Evolutionary conservation across 1,284 basidiomycete species (phyloP), one percentile per base, ranked within the genome.

Genomic region (Thecaphora thlaspeos): DNA sequence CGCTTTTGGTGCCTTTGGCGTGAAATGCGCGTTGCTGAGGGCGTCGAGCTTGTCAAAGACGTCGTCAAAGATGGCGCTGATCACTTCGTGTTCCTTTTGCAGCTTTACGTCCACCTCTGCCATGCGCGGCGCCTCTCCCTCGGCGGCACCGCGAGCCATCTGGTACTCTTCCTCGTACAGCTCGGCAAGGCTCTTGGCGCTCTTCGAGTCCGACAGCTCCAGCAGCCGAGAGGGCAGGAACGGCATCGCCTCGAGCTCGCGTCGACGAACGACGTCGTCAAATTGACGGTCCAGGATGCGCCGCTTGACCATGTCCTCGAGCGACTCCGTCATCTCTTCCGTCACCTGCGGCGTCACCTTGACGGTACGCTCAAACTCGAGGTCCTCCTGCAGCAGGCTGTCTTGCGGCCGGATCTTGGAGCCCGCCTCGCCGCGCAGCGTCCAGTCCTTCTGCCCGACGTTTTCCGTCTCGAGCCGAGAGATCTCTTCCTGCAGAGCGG

Each of bases 131-230:
- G 81, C 78, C 23, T 39, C 53, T 40, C 55, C 46, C 2, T 42
- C 46, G 23, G 24, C 53, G n/a, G 26, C 41, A 49, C 85, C 48
- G 81, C 84, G n/a, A 80, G 84, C 83, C 2, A 86, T 85, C 44
- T 87, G 82, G 79, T 89, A 98, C 63, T 95, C 92, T 61, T 90
- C 88, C 78, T 96, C 95, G 80, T 98, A 98, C 55, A 97, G 90
- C 80, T 98, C 90, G 8, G 92, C 92, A 32, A 99, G 84, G 0
- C 89, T 92, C 78, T 92, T 88, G 49, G 55, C 47, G 50, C 66
- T 72, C 68, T 75, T 76, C 41, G 85, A 86, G 71, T 96, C 93
- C 73, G 91, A 86, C 18, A 98, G 82, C 75, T 97, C 92, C 58
- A 96, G 86, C 62, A 91, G 82, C 21, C 88, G 85, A 0, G 91